phyloP scores from a whole-genome alignment of 352 stramenopile genomes.

The Peronospora belbahrii region DNA sequence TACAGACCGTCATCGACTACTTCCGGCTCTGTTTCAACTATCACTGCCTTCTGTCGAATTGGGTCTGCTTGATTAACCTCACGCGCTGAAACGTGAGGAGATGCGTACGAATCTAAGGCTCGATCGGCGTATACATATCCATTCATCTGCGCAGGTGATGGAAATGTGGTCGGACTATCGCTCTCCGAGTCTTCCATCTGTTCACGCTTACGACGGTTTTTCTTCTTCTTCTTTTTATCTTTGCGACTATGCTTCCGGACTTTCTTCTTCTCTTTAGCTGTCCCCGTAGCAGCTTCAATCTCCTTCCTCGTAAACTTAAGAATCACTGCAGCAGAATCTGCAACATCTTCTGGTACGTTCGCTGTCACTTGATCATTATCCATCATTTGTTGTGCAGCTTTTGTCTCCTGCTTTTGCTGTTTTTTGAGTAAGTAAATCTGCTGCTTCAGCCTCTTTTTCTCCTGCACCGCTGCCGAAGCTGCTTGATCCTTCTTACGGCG shows the following conservation, averaged over 20 bases:
- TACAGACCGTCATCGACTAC: conserved; percentile 3
- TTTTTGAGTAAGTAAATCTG: conserved; percentile 52
- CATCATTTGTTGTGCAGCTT: conserved; percentile 8
- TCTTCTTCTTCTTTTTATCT: conserved; percentile 49
- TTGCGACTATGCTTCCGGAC: conserved; percentile 50
- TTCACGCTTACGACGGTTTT: conserved; percentile 34
- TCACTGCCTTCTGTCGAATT: background rate
- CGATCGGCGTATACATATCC: conserved; percentile 39
- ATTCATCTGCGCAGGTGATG: conserved; percentile 39
- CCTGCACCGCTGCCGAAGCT: conserved; percentile 7
- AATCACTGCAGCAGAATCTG: conserved; percentile 6
- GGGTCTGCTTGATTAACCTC: conserved; percentile 1
- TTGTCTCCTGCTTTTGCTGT: conserved; percentile 54
- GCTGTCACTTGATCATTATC: background rate
- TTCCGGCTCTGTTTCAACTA: conserved; percentile 8
- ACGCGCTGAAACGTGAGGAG: conserved; percentile 12
- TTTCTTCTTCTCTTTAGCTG: conserved; percentile 39
- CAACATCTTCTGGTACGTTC: conserved; percentile 1
- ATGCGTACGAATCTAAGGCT: conserved; percentile 11
- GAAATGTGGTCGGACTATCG: conserved; percentile 35
- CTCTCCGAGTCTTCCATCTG: conserved; percentile 43
- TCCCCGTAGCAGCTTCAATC: conserved; percentile 23
- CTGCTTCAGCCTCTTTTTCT: conserved; percentile 43
- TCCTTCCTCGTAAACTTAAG: conserved; percentile 34
- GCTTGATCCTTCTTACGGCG: conserved; percentile 25